phyloP scores from a whole-genome alignment of 2,329 filamentous ascomycete species.

The Peltaster fructicola region DNA sequence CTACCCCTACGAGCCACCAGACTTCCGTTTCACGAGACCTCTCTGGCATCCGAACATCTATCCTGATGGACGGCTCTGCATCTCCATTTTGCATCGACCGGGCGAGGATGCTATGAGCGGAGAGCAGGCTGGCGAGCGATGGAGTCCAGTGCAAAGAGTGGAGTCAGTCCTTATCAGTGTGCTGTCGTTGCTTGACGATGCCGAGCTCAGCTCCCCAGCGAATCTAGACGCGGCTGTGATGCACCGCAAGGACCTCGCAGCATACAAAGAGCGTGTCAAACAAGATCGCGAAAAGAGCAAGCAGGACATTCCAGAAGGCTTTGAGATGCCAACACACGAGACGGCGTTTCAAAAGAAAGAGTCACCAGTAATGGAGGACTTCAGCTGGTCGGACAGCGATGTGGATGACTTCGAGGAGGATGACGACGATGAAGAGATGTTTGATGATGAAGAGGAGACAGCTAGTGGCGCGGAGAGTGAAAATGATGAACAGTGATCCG shows the following conservation, averaged over 20 bases:
- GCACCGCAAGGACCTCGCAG: conserved; percentile 53
- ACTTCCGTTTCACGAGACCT: conserved; percentile 65
- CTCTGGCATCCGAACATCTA: conserved; percentile 94
- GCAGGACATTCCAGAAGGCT: conserved; percentile 60
- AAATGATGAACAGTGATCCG: no score
- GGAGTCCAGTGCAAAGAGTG: conserved; percentile 84
- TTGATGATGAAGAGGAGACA: conserved; percentile 36
- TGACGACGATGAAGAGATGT: conserved; percentile 37
- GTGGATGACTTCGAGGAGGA: conserved; percentile 59
- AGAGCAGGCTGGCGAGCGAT: conserved; percentile 75
- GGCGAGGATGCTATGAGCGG: conserved; percentile 89
- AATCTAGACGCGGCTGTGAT: conserved; percentile 86
- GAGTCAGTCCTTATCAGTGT: conserved; percentile 91
- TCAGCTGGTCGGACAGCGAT: conserved; percentile 45
- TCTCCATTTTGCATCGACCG: conserved; percentile 85
- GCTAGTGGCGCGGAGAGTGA: conserved; percentile 36
- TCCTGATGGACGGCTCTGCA: conserved; percentile 75
- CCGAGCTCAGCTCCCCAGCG: conserved; percentile 81
- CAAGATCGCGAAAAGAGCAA: conserved; percentile 57
- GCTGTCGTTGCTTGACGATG: conserved; percentile 78
- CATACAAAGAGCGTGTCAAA: conserved; percentile 53
- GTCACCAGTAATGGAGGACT: conserved; percentile 40
- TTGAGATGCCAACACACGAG: conserved; percentile 61
- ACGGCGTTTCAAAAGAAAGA: conserved; percentile 41
- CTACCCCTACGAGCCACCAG: conserved; percentile 80